A percentile compares a stretch with the other conserved stretches of the same genome.
Evolutionary conservation across 129 eudicot species (phyloP).

Genomic region (Calendula officinalis): DNA sequence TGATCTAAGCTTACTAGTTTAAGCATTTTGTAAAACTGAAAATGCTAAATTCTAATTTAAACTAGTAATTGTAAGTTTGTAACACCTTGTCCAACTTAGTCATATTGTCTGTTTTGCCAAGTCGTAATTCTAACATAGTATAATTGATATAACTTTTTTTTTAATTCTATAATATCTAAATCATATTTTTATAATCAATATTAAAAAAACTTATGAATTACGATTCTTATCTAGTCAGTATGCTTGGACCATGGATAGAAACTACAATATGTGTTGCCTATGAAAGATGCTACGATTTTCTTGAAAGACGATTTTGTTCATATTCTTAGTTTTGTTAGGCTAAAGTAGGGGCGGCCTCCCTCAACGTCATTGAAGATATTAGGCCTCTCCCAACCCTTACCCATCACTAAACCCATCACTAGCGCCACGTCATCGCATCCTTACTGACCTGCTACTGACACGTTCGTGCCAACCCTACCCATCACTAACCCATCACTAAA

Average conservation of each 20-base stretch:
- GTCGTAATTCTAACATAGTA: background rate
- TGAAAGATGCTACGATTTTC: slow-evolving; percentile 1
- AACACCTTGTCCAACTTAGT: too few relatives aligned
- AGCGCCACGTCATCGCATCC: too few relatives aligned
- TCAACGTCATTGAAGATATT: too few relatives aligned
- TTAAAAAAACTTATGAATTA: background rate
- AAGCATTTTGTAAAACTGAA: background rate
- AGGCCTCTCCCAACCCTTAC: too few relatives aligned
- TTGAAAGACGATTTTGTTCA: background rate
- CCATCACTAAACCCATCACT: too few relatives aligned
- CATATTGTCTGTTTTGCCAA: too few relatives aligned
- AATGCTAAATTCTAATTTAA: background rate
- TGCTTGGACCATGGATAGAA: slow-evolving; percentile 1
- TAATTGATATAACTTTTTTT: background rate
- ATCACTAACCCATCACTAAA: too few relatives aligned
- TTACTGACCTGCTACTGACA: too few relatives aligned
- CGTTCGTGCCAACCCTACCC: too few relatives aligned
- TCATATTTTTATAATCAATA: background rate
- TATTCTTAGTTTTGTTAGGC: background rate
- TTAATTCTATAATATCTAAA: background rate
- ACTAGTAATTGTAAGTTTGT: too few relatives aligned
- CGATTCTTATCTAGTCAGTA: background rate
- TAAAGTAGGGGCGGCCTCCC: background rate
- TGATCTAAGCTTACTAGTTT: background rate
- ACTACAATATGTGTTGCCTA: slow-evolving; percentile 7